These are phyloP conservation scores for Xerocomus spinulosus DNA, from an alignment of 768 basidiomycete genomes.

Conservation along the genomic window DNA sequence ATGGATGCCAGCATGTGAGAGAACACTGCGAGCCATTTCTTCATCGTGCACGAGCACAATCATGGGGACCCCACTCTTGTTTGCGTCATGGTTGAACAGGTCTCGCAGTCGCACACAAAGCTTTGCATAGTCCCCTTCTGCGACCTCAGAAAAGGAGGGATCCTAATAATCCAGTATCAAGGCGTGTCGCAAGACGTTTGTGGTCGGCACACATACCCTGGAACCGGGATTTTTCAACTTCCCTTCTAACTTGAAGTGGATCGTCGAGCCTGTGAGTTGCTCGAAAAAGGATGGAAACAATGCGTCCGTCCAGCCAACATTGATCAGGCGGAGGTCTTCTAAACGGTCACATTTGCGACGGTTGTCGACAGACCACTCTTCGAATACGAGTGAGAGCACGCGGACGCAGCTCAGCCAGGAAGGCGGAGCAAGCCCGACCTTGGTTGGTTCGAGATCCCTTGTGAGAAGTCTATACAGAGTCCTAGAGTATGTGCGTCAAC, in stretches of 20 bases:
- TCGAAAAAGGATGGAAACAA: constrained; percentile 24
- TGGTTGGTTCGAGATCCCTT: constrained; percentile 18
- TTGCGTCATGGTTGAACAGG: constrained; percentile 18
- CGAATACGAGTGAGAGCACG: constrained; percentile 36
- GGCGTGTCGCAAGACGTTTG: neutral
- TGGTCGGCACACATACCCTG: constrained; percentile 11
- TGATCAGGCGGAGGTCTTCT: constrained; percentile 31
- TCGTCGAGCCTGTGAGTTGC: constrained; percentile 7
- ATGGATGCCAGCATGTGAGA: constrained; percentile 41
- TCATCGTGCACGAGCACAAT: constrained; percentile 47
- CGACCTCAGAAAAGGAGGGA: constrained; percentile 17
- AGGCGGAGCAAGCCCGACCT: constrained; percentile 29
- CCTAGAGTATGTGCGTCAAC: constrained; percentile 17
- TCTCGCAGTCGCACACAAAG: constrained; percentile 15
- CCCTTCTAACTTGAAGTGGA: constrained; percentile 19
- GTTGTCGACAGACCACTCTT: constrained; percentile 32
- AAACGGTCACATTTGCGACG: constrained; percentile 29
- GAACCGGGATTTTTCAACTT: constrained; percentile 8
- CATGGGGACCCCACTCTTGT: constrained; percentile 29
- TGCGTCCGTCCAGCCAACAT: constrained; percentile 42
- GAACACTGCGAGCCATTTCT: constrained; percentile 34
- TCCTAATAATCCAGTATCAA: constrained; percentile 4
- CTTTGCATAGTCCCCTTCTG: constrained; percentile 6
- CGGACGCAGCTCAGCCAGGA: constrained; percentile 32
- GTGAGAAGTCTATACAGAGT: constrained; percentile 31